Evolutionary conservation across 306 rosid genomes (phyloP).

Genomic region (Gillenia trifoliata): DNA sequence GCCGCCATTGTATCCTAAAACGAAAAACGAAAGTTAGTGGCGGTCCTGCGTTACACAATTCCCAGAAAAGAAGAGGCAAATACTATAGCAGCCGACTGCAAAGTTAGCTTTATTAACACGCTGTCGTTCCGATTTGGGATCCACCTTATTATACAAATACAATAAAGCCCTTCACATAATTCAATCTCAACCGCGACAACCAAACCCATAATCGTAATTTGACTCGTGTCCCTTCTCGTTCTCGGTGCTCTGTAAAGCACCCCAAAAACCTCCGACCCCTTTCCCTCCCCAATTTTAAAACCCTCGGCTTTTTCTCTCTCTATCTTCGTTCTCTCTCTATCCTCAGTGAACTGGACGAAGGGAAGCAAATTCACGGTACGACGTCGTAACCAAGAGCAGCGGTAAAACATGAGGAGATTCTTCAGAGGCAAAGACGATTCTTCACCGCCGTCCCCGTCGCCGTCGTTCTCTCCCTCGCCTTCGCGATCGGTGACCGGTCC

Average conservation of each 20-base stretch:
- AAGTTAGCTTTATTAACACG: conserved; percentile 32
- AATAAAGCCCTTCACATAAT: not conserved
- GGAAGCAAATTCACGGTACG: not conserved
- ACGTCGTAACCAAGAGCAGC: not conserved
- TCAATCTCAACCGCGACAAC: not conserved
- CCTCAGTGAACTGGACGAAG: not conserved
- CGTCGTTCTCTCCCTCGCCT: conserved; percentile 20
- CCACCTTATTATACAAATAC: not conserved
- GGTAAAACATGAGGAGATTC: conserved; percentile 31
- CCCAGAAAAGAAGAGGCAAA: not conserved
- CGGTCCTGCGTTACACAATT: not conserved
- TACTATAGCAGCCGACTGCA: not conserved
- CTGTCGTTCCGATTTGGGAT: conserved; percentile 12
- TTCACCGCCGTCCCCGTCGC: conserved; percentile 44
- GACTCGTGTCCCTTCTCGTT: not conserved
- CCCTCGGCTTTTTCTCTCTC: conserved; percentile 3
- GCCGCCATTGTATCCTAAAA: not conserved
- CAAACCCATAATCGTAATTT: conserved; percentile 16
- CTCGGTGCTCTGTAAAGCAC: conserved; percentile 9
- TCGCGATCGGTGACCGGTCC: conserved; percentile 61
- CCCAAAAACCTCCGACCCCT: not conserved
- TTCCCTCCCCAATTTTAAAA: conserved; percentile 66
- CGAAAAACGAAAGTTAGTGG: not conserved
- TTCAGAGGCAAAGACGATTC: conserved; percentile 49
- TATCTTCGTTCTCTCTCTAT: not conserved